These are phyloP conservation scores for Rhizophlyctis rosea DNA, from an alignment of 192 early-diverging fungal genomes.

Conservation along the genomic window DNA sequence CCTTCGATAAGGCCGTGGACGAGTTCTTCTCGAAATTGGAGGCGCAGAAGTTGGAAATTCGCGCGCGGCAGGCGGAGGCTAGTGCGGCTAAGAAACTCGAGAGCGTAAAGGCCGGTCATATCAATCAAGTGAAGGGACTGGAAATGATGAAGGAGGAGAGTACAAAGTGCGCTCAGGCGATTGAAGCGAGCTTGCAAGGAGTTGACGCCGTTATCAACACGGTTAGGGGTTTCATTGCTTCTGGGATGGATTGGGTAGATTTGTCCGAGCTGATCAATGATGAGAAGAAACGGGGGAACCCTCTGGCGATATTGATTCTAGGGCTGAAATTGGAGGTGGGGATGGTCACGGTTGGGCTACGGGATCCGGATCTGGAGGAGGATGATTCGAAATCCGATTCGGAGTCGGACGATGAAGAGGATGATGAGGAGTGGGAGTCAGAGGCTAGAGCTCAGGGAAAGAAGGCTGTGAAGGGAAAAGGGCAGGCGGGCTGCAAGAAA, in stretches of 20 bases:
- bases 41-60: slow-evolving; percentile 71
- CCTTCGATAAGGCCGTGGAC: slow-evolving; percentile 85
- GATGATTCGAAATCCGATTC: slow-evolving; percentile 52
- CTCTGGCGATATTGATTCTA: slow-evolving; percentile 74
- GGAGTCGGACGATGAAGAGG: slow-evolving; percentile 43
- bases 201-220: slow-evolving; percentile 87
- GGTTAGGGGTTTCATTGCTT: slow-evolving; percentile 82
- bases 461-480: slow-evolving; percentile 33
- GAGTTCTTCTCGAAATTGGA: slow-evolving; percentile 92
- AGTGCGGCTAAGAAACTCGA: slow-evolving; percentile 82
- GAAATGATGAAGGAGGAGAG: slow-evolving; percentile 68
- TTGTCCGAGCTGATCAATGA: slow-evolving; percentile 81
- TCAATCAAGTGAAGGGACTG: slow-evolving; percentile 72
- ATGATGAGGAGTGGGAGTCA: slow-evolving; percentile 31
- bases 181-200: slow-evolving; percentile 77
- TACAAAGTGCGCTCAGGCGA: slow-evolving; percentile 71
- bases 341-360: slow-evolving; percentile 69
- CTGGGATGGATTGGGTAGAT: slow-evolving; percentile 96
- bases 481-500: slow-evolving; percentile 21
- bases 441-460: no score
- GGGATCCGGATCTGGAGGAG: slow-evolving; percentile 28
- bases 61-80: slow-evolving; percentile 68
- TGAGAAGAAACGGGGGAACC: slow-evolving; percentile 73
- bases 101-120: slow-evolving; percentile 72
- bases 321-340: slow-evolving; percentile 75